Conservation (phyloP, 2,329 filamentous ascomycete genomes). For the Hymenoscyphus albidus region DNA sequence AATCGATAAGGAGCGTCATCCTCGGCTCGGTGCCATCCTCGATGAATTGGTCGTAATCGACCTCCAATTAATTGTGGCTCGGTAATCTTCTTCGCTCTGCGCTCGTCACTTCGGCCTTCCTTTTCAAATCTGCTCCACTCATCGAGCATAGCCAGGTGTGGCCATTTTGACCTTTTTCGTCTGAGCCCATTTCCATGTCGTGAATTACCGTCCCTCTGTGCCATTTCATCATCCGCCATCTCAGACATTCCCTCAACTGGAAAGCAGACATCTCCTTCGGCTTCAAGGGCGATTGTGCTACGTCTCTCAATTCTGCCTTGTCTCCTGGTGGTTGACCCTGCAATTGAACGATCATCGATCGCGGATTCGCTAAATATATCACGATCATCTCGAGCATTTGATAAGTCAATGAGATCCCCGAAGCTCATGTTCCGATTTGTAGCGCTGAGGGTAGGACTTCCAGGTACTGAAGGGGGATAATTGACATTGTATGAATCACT, state of each 20-base stretch:
- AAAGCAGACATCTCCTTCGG: slow-evolving; percentile 89
- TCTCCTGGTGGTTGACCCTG: slow-evolving; percentile 25
- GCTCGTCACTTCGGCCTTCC: slow-evolving; percentile 76
- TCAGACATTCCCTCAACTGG: slow-evolving; percentile 76
- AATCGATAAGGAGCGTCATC: slow-evolving; percentile 92
- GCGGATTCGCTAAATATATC: slow-evolving; percentile 25
- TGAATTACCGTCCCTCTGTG: slow-evolving; percentile 44
- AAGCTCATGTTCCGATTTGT: slow-evolving; percentile 54
- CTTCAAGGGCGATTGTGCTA: slow-evolving; percentile 58
- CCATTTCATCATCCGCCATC: slow-evolving; percentile 70
- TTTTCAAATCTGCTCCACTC: slow-evolving; percentile 91
- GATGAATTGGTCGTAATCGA: slow-evolving; percentile 73
- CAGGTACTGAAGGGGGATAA: slow-evolving; percentile 65
- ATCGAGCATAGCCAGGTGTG: slow-evolving; percentile 76
- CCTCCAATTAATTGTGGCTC: slow-evolving; percentile 92
- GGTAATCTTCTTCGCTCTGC: slow-evolving; percentile 84
- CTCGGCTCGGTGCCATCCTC: slow-evolving; percentile 79
- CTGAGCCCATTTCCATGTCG: slow-evolving; percentile 24
- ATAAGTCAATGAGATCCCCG: slow-evolving; percentile 66
- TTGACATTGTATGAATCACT: slow-evolving; percentile 58
- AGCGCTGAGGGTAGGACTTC: slow-evolving; percentile 51
- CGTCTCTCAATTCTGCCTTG: slow-evolving; percentile 40
- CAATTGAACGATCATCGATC: slow-evolving; percentile 32
- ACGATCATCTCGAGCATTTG: slow-evolving; percentile 24
- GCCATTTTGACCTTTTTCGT: slow-evolving; percentile 73